These are phyloP conservation scores for Seiridium unicorne DNA, from an alignment of 2,329 filamentous ascomycete species.

Conservation along the genomic window DNA sequence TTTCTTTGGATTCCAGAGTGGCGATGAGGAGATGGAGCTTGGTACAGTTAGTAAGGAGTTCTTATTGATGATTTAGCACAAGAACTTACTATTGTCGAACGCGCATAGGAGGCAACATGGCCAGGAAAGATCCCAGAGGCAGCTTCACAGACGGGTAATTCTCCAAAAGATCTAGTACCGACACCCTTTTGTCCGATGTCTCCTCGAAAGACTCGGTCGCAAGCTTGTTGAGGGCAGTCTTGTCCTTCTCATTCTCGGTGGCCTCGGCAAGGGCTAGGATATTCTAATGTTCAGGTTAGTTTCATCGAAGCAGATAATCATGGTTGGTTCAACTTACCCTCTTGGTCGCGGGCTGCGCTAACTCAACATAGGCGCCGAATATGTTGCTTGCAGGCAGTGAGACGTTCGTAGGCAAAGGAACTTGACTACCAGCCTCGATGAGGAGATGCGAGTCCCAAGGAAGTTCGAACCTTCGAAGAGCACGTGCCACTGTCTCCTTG, in stretches of 20 bases:
- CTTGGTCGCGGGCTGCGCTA: conserved; percentile 57
- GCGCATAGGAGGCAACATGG: conserved; percentile 62
- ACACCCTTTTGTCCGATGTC: conserved; percentile 16
- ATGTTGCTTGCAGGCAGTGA: conserved; percentile 52
- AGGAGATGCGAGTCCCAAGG: conserved; percentile 57
- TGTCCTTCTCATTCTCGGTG: conserved; percentile 38
- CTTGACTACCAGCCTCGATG: conserved; percentile 37
- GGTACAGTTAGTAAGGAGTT: neutral
- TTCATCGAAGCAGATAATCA: too few species aligned
- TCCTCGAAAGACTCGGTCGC: conserved; percentile 25
- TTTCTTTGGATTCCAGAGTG: conserved; percentile 35
- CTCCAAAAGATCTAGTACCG: conserved; percentile 23
- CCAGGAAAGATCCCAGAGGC: conserved; percentile 37
- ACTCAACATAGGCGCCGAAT: conserved; percentile 57
- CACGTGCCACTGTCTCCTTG: conserved; percentile 48
- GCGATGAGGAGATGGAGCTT: conserved; percentile 54
- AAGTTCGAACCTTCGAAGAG: conserved; percentile 53
- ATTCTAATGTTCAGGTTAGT: conserved; percentile 21
- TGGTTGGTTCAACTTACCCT: conserved; percentile 26
- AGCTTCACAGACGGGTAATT: conserved; percentile 37
- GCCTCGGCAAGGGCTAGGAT: conserved; percentile 47
- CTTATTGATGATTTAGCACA: too few species aligned
- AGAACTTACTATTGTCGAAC: conserved; percentile 49
- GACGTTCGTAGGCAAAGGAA: conserved; percentile 39
- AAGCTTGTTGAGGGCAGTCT: conserved; percentile 38